Percentiles rank a stretch among this genome's conserved stretches.
These are phyloP conservation scores for Trichoderma hamatum DNA, from an alignment of 2,329 filamentous ascomycete species.

Conservation along the genomic window DNA sequence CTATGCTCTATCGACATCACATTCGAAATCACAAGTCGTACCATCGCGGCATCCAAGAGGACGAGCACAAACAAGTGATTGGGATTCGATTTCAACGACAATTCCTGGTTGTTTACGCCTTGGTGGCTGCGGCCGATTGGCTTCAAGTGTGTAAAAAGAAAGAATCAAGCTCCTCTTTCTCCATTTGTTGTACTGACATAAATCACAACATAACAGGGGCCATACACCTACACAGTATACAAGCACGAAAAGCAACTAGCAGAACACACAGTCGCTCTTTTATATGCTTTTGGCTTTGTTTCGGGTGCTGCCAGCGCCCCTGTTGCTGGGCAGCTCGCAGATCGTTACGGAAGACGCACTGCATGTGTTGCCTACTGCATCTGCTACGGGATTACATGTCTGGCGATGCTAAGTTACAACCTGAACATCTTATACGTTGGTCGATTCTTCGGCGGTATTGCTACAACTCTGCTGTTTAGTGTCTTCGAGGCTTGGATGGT, in stretches of 20 bases:
- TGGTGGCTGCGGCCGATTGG: constrained; percentile 42
- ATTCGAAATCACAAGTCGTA: not conserved
- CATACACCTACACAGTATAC: constrained; percentile 56
- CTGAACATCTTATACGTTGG: constrained; percentile 54
- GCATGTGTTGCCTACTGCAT: constrained; percentile 58
- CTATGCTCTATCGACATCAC: constrained; percentile 34
- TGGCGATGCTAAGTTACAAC: constrained; percentile 51
- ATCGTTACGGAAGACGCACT: constrained; percentile 52
- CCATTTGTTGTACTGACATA: not conserved
- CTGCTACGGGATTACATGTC: constrained; percentile 55
- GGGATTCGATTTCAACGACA: constrained; percentile 6
- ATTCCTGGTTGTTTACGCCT: constrained; percentile 33
- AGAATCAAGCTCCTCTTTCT: not conserved
- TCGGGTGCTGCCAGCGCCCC: constrained; percentile 51
- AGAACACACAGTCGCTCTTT: constrained; percentile 48
- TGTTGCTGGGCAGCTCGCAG: constrained; percentile 44
- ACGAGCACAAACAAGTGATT: not conserved
- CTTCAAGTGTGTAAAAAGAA: constrained; percentile 34
- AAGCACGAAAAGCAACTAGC: constrained; percentile 52
- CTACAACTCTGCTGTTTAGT: constrained; percentile 60
- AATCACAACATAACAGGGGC: constrained; percentile 38
- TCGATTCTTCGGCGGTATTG: constrained; percentile 57
- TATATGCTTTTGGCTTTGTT: constrained; percentile 53
- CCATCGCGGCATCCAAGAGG: not conserved
- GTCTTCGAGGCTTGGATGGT: constrained; percentile 66